Evolutionary conservation across 192 early-diverging fungal genomes (phyloP).

Genomic region (Phycomyces nitens): DNA sequence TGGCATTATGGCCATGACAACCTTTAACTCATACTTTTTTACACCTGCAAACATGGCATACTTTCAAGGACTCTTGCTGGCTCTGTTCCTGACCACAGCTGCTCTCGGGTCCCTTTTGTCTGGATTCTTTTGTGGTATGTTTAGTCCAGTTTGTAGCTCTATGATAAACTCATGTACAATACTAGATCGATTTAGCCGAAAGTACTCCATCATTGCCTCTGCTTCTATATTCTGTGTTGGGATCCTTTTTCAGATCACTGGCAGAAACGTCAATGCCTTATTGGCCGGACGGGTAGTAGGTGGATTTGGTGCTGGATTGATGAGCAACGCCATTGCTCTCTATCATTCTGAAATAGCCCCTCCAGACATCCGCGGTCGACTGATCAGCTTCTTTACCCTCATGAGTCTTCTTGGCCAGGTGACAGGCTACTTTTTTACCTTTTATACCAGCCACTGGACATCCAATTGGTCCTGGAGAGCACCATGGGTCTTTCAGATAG

Average conservation of each 20-base stretch:
- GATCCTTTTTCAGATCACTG: conserved; percentile 35
- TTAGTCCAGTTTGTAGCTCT: background rate
- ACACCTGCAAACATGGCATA: background rate
- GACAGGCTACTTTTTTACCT: conserved; percentile 55
- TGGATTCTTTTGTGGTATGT: conserved; percentile 13
- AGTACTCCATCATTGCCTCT: conserved; percentile 53
- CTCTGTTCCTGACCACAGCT: conserved; percentile 20
- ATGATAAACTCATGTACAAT: background rate
- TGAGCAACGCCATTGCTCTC: conserved; percentile 33
- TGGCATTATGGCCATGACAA: conserved; percentile 22
- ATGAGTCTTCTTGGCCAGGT: conserved; percentile 83
- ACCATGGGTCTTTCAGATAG: conserved; percentile 67
- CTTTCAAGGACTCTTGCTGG: conserved; percentile 16
- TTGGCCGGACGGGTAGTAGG: conserved; percentile 49
- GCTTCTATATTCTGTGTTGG: conserved; percentile 61
- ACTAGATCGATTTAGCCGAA: conserved; percentile 55
- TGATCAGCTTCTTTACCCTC: conserved; percentile 81
- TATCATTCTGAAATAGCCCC: conserved; percentile 66
- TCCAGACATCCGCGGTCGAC: conserved; percentile 78
- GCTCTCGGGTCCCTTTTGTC: conserved; percentile 15
- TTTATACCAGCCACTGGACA: conserved; percentile 34
- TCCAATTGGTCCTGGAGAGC: conserved; percentile 58
- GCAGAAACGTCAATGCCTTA: conserved; percentile 32
- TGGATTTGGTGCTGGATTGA: conserved; percentile 37
- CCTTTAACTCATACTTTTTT: conserved; percentile 14